These are phyloP conservation scores for Botrytis tulipae DNA, from an alignment of 2,329 filamentous ascomycete genomes.

Conservation along the genomic window DNA sequence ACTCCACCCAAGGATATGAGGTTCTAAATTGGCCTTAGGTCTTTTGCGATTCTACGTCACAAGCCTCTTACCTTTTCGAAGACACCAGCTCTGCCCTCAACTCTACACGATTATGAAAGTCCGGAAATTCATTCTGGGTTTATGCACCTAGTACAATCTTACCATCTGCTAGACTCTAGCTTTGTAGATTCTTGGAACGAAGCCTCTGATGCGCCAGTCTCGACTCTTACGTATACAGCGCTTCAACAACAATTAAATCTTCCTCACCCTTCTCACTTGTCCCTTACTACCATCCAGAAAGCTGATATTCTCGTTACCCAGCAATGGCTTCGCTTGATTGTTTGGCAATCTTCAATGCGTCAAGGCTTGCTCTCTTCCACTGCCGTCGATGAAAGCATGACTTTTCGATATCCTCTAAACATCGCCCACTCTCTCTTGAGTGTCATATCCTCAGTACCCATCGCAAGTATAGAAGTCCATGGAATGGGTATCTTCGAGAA, in stretches of 20 bases:
- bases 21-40: slow-evolving; percentile 43
- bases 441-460: slow-evolving; percentile 44
- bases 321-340: slow-evolving; percentile 67
- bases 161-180: slow-evolving; percentile 60
- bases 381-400: slow-evolving; percentile 57
- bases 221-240: slow-evolving; percentile 56
- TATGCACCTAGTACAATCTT: slow-evolving; percentile 58
- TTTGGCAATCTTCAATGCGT: slow-evolving; percentile 70
- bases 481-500: slow-evolving; percentile 52
- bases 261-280: slow-evolving; percentile 30
- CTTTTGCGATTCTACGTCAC: slow-evolving; percentile 62
- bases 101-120: slow-evolving; percentile 51
- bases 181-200: slow-evolving; percentile 66
- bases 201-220: slow-evolving; percentile 46
- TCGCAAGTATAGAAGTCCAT: slow-evolving; percentile 46
- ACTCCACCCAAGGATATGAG: not conserved
- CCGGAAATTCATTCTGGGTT: slow-evolving; percentile 56
- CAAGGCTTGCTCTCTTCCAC: slow-evolving; percentile 62
- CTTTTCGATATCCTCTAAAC: slow-evolving; percentile 59
- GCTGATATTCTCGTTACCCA: slow-evolving; percentile 68
- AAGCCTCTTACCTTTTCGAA: slow-evolving; percentile 61
- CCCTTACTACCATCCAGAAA: slow-evolving; percentile 60
- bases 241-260: slow-evolving; percentile 54
- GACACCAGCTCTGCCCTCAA: slow-evolving; percentile 55
- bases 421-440: slow-evolving; percentile 58